A percentile compares a stretch with the other conserved stretches of the same genome.
These are phyloP conservation scores for Gracilaria domingensis DNA, from an alignment of 23 red algal genomes.

Conservation along the genomic window DNA sequence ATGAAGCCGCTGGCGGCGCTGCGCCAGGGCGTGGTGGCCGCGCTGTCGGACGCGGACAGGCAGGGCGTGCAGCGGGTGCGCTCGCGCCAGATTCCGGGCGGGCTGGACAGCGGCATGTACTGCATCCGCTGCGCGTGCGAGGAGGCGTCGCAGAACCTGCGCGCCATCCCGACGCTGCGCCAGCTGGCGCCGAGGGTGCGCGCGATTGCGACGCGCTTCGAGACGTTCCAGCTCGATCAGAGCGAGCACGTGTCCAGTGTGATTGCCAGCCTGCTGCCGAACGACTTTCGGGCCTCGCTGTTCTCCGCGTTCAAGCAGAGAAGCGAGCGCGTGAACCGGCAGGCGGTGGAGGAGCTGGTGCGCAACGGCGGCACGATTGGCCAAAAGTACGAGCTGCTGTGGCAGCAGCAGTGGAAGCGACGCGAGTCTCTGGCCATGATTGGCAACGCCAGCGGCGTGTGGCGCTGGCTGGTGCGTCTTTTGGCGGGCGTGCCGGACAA, in stretches of 20 bases:
- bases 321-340: slow-evolving; percentile 40
- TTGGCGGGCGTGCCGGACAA: slow-evolving; percentile 51
- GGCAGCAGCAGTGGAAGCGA: slow-evolving; percentile 64
- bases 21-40: background rate
- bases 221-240: slow-evolving; percentile 34
- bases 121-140: slow-evolving; percentile 42
- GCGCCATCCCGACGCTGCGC: background rate
- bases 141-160: slow-evolving; percentile 3
- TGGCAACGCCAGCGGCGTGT: slow-evolving; percentile 49
- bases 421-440: slow-evolving; percentile 50
- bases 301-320: slow-evolving; percentile 34
- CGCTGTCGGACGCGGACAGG: background rate
- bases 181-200: background rate
- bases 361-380: slow-evolving; percentile 11
- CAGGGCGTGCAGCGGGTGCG: background rate
- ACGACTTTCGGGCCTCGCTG: slow-evolving; percentile 36
- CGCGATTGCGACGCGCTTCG: slow-evolving; percentile 25
- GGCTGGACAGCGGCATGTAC: slow-evolving; percentile 57
- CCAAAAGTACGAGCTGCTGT: slow-evolving; percentile 43
- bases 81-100: background rate
- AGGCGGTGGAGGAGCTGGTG: slow-evolving; percentile 17
- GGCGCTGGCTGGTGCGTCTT: slow-evolving; percentile 31
- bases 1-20: background rate
- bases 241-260: slow-evolving; percentile 43
- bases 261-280: slow-evolving; percentile 29